Conservation (phyloP, 371 early-diverging fungal species). For the Mortierella sp. region DNA sequence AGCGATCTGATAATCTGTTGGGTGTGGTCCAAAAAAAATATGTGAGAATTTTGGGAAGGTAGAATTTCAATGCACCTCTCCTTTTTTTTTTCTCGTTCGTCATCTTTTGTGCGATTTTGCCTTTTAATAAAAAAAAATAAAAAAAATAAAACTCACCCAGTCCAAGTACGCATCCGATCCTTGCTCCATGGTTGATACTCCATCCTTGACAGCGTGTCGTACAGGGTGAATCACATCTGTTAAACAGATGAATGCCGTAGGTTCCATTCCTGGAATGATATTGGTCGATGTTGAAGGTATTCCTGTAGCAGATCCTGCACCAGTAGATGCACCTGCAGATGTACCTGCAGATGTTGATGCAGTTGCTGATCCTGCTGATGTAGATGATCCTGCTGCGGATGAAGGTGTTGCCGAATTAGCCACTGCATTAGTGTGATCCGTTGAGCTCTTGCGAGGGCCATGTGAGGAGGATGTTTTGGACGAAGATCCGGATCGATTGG, state of each 20-base stretch:
- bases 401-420: slow-evolving; percentile 9
- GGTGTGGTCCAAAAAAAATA: not conserved
- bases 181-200: slow-evolving; percentile 44
- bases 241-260: slow-evolving; percentile 49
- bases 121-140: no score
- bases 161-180: slow-evolving; percentile 55
- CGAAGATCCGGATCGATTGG: slow-evolving; percentile 19
- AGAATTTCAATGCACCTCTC: not conserved
- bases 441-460: slow-evolving; percentile 18
- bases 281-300: not conserved
- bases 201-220: slow-evolving; percentile 43
- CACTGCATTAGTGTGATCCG: slow-evolving; percentile 16
- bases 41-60: not conserved
- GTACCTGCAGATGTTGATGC: slow-evolving; percentile 13
- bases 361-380: not conserved
- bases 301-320: not conserved
- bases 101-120: no score
- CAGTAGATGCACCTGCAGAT: slow-evolving; percentile 7
- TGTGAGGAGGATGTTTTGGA: slow-evolving; percentile 12
- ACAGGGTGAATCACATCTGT: slow-evolving; percentile 53
- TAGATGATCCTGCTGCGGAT: slow-evolving; percentile 7
- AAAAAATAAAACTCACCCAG: slow-evolving; percentile 24
- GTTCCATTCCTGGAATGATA: slow-evolving; percentile 52
- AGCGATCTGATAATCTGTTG: slow-evolving; percentile 36
- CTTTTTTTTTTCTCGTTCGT: not conserved